phyloP scores from a whole-genome alignment of 352 stramenopile species.

The Phytophthora podocarpi region DNA sequence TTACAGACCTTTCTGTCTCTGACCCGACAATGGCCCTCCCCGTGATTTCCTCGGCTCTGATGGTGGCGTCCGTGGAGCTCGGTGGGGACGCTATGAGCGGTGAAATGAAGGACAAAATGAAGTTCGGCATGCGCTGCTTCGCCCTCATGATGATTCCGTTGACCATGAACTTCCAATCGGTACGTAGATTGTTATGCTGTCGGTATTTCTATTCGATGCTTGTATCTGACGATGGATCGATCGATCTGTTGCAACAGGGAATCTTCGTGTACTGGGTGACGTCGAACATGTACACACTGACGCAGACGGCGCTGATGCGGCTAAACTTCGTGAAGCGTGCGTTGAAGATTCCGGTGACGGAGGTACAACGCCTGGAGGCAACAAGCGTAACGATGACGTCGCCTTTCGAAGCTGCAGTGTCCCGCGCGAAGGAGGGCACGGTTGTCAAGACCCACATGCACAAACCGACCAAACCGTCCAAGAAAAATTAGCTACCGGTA shows the following conservation, averaged over 20 bases:
- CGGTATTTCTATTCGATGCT: background rate
- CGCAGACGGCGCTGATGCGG: conserved; percentile 64
- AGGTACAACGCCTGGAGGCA: conserved; percentile 43
- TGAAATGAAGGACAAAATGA: conserved; percentile 76
- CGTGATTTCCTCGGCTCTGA: conserved; percentile 77
- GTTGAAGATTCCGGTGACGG: conserved; percentile 60
- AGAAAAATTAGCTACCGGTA: conserved; percentile 37
- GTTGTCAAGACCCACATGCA: conserved; percentile 74
- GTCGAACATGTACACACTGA: conserved; percentile 81
- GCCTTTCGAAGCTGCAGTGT: conserved; percentile 79
- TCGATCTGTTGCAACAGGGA: conserved; percentile 39
- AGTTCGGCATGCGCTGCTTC: conserved; percentile 80
- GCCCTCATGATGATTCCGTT: conserved; percentile 75
- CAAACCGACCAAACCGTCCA: conserved; percentile 54
- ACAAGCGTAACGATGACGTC: conserved; percentile 42
- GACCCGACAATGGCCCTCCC: conserved; percentile 82
- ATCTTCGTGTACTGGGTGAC: conserved; percentile 90
- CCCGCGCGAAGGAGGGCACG: conserved; percentile 67
- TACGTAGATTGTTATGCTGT: conserved; percentile 26
- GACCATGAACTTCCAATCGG: conserved; percentile 85
- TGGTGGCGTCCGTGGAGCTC: conserved; percentile 80
- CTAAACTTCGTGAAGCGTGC: conserved; percentile 57
- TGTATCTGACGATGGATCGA: background rate
- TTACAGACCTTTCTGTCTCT: conserved; percentile 74
- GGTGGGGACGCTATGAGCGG: conserved; percentile 63